These are phyloP conservation scores for Bolboschoenoplectus hybrid DNA, from an alignment of 202 grass and related monocot genomes.

Conservation along the genomic window DNA sequence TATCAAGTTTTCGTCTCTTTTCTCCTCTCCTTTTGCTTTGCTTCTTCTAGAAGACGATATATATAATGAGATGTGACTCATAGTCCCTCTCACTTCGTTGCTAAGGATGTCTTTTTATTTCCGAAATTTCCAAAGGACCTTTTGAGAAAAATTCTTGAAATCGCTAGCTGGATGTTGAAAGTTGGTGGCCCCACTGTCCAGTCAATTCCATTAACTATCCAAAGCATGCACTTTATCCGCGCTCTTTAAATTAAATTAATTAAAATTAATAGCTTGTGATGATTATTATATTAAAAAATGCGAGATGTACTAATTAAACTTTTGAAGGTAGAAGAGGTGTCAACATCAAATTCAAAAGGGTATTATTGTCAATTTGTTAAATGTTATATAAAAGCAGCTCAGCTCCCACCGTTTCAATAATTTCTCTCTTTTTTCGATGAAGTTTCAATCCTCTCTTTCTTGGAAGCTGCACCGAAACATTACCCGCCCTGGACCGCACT, in stretches of 20 bases:
- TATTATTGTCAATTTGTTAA: background rate
- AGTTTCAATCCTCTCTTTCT: slow-evolving; percentile 11
- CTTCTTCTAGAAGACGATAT: too few species aligned
- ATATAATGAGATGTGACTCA: too few species aligned
- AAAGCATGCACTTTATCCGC: background rate
- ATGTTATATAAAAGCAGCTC: background rate
- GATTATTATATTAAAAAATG: background rate
- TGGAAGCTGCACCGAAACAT: background rate
- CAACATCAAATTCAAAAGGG: slow-evolving; percentile 30
- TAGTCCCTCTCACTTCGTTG: too few species aligned
- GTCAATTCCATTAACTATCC: background rate
- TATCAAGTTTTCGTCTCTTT: too few species aligned
- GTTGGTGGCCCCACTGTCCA: too few species aligned
- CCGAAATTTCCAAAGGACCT: too few species aligned
- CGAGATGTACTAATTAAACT: background rate
- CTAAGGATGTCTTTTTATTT: too few species aligned
- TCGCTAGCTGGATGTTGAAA: too few species aligned
- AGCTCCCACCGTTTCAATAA: slow-evolving; percentile 28
- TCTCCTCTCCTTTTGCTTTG: too few species aligned
- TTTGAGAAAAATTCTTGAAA: too few species aligned
- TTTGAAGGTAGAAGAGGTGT: slow-evolving; percentile 25
- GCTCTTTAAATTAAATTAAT: slow-evolving; percentile 8
- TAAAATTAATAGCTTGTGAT: background rate
- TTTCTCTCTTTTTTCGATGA: background rate
- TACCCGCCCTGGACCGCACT: slow-evolving; percentile 7